These are phyloP conservation scores for Aphanomyces invadans DNA, from an alignment of 352 stramenopile genomes.

Conservation along the genomic window DNA sequence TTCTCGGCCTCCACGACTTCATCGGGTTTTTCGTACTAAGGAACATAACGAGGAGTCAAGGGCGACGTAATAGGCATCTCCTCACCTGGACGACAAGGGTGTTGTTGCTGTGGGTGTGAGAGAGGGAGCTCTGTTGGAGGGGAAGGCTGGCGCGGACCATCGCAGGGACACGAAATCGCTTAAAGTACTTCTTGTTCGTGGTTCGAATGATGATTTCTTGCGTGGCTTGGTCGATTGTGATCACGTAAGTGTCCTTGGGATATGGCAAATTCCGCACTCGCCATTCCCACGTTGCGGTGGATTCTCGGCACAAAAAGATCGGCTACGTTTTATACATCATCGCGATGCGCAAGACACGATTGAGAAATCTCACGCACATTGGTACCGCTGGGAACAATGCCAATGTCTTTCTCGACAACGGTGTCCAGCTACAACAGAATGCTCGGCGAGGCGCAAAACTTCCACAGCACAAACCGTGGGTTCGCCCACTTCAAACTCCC, in stretches of 20 bases:
- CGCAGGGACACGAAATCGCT: conserved; percentile 25
- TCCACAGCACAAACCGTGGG: background rate
- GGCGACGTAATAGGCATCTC: background rate
- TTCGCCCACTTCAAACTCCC: conserved; percentile 22
- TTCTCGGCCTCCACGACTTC: conserved; percentile 9
- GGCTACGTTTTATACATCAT: background rate
- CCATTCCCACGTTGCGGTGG: conserved; percentile 18
- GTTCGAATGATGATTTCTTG: conserved; percentile 25
- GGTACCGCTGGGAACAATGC: conserved; percentile 1
- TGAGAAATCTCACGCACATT: background rate
- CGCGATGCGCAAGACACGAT: background rate
- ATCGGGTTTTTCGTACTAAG: conserved; percentile 21
- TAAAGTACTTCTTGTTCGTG: conserved; percentile 28
- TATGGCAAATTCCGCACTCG: conserved; percentile 27
- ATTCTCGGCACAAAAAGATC: conserved; percentile 19
- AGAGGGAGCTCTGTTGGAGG: background rate
- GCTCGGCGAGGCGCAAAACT: background rate
- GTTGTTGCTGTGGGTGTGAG: conserved; percentile 21
- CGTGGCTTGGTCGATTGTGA: conserved; percentile 17
- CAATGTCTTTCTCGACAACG: conserved; percentile 19
- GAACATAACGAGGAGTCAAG: background rate
- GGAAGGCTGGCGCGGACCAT: conserved; percentile 4
- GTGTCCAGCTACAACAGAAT: background rate
- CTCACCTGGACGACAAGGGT: conserved; percentile 22
- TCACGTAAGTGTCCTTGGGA: conserved; percentile 25